A percentile compares a stretch with the other conserved stretches of the same genome.
Evolutionary conservation across 768 basidiomycete genomes (phyloP).

Genomic region (Cyathus striatus): DNA sequence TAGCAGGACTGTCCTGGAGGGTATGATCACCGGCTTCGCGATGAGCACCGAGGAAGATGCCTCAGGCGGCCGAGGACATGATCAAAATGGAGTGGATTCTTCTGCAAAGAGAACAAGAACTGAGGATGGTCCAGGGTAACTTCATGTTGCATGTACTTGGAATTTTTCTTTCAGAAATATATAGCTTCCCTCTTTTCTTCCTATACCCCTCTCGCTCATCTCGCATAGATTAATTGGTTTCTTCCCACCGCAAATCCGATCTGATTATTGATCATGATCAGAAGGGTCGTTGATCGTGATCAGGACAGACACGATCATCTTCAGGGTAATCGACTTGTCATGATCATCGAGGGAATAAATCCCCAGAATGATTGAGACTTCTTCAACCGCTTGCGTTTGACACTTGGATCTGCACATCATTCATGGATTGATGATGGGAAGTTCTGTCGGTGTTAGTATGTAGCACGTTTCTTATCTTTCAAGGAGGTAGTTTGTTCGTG

Average conservation of each 20-base stretch:
- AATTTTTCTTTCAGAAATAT: not conserved
- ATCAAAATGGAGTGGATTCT: slow-evolving; percentile 17
- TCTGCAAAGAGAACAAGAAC: slow-evolving; percentile 29
- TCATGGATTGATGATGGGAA: no score
- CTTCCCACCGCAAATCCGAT: slow-evolving; percentile 13
- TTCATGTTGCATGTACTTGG: not conserved
- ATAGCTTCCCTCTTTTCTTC: not conserved
- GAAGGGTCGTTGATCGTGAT: slow-evolving; percentile 18
- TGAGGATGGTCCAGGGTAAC: slow-evolving; percentile 14
- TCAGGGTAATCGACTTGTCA: not conserved
- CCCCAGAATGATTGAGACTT: not conserved
- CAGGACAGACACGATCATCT: slow-evolving; percentile 12
- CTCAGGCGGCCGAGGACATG: slow-evolving; percentile 2
- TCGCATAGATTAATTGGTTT: no score
- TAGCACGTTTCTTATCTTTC: no score
- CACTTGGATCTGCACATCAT: no score
- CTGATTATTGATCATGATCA: slow-evolving; percentile 29
- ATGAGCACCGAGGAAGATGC: slow-evolving; percentile 24
- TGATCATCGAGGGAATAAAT: not conserved
- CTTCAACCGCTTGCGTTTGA: no score
- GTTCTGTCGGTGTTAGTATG: not conserved
- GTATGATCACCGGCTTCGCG: slow-evolving; percentile 56
- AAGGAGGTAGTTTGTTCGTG: no score
- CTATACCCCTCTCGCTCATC: not conserved
- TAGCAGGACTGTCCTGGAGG: slow-evolving; percentile 58